These are phyloP conservation scores for Chaetomiaceae sp. DNA, from an alignment of 2,329 filamentous ascomycete genomes.

Conservation along the genomic window DNA sequence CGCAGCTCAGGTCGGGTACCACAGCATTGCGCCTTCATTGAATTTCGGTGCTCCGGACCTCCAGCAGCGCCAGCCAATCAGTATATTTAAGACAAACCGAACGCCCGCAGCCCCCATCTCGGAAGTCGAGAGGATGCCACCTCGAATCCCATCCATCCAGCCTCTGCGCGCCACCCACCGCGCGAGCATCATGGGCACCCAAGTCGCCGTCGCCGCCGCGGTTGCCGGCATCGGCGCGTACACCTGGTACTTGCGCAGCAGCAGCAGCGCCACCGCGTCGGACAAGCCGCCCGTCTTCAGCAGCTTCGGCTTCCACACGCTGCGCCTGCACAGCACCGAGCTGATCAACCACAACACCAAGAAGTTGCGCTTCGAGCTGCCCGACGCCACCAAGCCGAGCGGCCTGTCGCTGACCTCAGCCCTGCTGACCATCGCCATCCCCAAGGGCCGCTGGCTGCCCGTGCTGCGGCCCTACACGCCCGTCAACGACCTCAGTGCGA, in stretches of 20 bases:
- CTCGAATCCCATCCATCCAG: slow-evolving; percentile 9
- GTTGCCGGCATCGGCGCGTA: slow-evolving; percentile 23
- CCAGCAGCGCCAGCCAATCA: background rate
- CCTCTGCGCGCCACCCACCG: slow-evolving; percentile 14
- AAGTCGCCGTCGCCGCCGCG: slow-evolving; percentile 22
- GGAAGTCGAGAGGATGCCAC: slow-evolving; percentile 18
- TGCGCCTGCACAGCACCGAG: slow-evolving; percentile 46
- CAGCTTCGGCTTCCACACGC: slow-evolving; percentile 36
- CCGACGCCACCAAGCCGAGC: slow-evolving; percentile 39
- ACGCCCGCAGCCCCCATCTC: background rate
- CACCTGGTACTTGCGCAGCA: slow-evolving; percentile 18
- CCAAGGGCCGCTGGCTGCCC: slow-evolving; percentile 51
- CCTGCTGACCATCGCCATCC: slow-evolving; percentile 55
- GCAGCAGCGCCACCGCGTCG: background rate
- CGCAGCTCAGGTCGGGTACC: background rate
- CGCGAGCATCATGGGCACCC: slow-evolving; percentile 21
- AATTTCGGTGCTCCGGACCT: slow-evolving; percentile 21
- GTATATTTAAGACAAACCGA: slow-evolving; percentile 7
- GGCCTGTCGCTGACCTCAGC: slow-evolving; percentile 49
- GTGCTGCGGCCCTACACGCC: slow-evolving; percentile 63
- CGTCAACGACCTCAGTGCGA: slow-evolving; percentile 45
- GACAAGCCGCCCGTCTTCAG: slow-evolving; percentile 21
- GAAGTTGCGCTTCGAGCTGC: slow-evolving; percentile 49
- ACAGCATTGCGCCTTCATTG: background rate
- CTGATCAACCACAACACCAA: slow-evolving; percentile 54